Percentiles rank a stretch among this genome's conserved stretches.
phyloP scores from a whole-genome alignment of 805 yeast species.

The Ogataea chonburiensis region DNA sequence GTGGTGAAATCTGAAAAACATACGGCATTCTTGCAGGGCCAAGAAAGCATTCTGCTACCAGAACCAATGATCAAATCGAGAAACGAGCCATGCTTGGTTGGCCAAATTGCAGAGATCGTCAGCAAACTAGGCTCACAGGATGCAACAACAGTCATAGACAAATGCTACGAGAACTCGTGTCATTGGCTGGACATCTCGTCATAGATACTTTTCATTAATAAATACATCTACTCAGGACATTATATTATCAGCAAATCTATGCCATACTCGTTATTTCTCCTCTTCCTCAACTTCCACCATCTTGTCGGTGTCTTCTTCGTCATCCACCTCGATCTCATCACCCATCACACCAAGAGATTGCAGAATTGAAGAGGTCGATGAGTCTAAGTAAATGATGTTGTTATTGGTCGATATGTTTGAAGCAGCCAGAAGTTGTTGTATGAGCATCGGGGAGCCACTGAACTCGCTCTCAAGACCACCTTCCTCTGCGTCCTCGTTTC shows the following conservation, averaged over 20 bases:
- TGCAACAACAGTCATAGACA: conserved; percentile 44
- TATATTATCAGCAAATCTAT: conserved; percentile 17
- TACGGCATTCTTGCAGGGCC: conserved; percentile 29
- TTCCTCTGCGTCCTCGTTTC: conserved; percentile 25
- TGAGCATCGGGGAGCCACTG: conserved; percentile 29
- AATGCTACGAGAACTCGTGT: conserved; percentile 53
- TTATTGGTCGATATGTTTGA: conserved; percentile 56
- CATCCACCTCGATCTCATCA: conserved; percentile 33
- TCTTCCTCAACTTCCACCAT: conserved; percentile 29
- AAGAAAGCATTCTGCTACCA: conserved; percentile 28
- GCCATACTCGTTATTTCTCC: conserved; percentile 18
- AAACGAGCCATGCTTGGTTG: conserved; percentile 89
- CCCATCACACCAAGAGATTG: conserved; percentile 47
- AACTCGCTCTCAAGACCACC: conserved; percentile 26
- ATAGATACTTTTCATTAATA: conserved; percentile 10
- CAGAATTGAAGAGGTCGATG: conserved; percentile 61
- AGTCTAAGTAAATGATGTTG: conserved; percentile 65
- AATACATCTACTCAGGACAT: conserved; percentile 14
- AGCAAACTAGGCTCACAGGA: conserved; percentile 47
- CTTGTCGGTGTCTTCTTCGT: conserved; percentile 28
- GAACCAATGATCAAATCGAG: conserved; percentile 70
- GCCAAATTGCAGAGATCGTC: conserved; percentile 71
- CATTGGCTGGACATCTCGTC: conserved; percentile 26
- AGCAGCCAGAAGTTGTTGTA: conserved; percentile 35
- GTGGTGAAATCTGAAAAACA: conserved; percentile 58